Percentiles rank a stretch among this genome's conserved stretches.
Conservation (phyloP, 257 asterid species). For the Penstemon eatonii region DNA sequence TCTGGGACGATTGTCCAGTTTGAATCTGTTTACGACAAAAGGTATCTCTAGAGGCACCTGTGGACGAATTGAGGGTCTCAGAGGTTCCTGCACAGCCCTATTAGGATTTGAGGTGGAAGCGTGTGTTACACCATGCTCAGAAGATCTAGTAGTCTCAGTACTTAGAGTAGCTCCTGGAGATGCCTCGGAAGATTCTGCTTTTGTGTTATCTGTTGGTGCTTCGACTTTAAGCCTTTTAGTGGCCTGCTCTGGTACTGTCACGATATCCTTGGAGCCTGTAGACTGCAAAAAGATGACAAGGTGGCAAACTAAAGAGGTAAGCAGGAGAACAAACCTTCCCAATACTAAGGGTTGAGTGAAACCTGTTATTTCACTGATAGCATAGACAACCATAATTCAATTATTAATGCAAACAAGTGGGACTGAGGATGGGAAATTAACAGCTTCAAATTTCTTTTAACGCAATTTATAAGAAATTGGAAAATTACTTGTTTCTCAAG, state of each 20-base stretch:
- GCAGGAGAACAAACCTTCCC: conserved; percentile 17
- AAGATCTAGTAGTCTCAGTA: conserved; percentile 36
- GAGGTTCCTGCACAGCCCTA: conserved; percentile 39
- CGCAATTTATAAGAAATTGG: conserved; percentile 24
- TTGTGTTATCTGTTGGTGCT: conserved; percentile 39
- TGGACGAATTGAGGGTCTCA: conserved; percentile 59
- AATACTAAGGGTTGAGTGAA: conserved; percentile 16
- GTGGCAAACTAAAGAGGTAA: conserved; percentile 3
- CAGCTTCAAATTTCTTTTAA: conserved; percentile 8
- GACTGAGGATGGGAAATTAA: neutral
- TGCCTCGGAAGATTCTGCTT: conserved; percentile 49
- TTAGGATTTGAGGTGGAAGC: conserved; percentile 41
- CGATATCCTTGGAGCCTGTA: conserved; percentile 53
- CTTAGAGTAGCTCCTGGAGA: conserved; percentile 38
- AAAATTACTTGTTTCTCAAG: conserved; percentile 80
- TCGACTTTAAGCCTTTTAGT: conserved; percentile 48
- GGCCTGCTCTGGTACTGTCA: conserved; percentile 42
- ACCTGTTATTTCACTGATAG: conserved; percentile 3
- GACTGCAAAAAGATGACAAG: conserved; percentile 52
- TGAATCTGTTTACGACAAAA: conserved; percentile 64
- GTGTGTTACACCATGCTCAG: conserved; percentile 36
- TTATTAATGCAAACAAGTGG: neutral
- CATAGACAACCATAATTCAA: conserved; percentile 17
- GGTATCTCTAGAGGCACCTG: conserved; percentile 55
- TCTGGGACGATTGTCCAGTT: conserved; percentile 95